A percentile compares a stretch with the other conserved stretches of the same genome.
These are phyloP conservation scores for Herpetomonas samuelpessoai DNA, from an alignment of 208 protist species.

Conservation along the genomic window DNA sequence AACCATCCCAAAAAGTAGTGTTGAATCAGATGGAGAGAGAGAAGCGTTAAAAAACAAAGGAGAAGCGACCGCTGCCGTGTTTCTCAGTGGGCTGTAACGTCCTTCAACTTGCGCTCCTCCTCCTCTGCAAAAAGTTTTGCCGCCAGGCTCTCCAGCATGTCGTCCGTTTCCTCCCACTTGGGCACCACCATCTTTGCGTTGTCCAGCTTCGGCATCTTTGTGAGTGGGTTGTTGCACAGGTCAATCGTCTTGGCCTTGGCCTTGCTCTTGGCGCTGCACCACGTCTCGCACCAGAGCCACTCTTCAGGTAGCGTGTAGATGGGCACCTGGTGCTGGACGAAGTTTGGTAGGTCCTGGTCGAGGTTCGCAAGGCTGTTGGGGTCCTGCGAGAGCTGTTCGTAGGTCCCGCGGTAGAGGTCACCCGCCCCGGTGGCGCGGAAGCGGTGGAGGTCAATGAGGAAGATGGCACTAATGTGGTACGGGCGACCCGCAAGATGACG, in stretches of 20 bases:
- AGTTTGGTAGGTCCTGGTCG: conserved; percentile 98
- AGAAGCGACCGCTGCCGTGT: no score
- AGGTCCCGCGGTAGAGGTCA: conserved; percentile 90
- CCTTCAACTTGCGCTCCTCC: background rate
- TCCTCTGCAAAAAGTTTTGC: conserved; percentile 9
- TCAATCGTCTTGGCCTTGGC: conserved; percentile 97
- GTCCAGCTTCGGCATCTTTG: conserved; percentile 95
- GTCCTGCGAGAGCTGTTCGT: conserved; percentile 88
- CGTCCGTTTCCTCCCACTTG: conserved; percentile 88
- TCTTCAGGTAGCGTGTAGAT: conserved; percentile 97
- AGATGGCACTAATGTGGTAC: conserved; percentile 99
- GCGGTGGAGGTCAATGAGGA: conserved; percentile 93
- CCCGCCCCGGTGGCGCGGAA: conserved; percentile 89
- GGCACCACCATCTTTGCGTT: conserved; percentile 90
- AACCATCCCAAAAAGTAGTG: no score
- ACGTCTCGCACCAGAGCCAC: conserved; percentile 99
- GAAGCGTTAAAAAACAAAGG: conserved; percentile 1
- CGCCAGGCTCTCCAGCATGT: conserved; percentile 53
- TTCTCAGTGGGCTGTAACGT: background rate
- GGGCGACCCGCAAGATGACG: conserved; percentile 91
- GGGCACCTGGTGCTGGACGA: conserved; percentile 89
- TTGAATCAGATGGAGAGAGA: conserved; percentile 1
- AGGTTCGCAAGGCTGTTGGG: conserved; percentile 91
- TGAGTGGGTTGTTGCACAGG: conserved; percentile 97
- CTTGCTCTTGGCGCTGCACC: conserved; percentile 95